Evolutionary conservation across 1,284 basidiomycete species (phyloP), one percentile per base, ranked within the genome.

Genomic region (Apiotrichum gamsii): DNA sequence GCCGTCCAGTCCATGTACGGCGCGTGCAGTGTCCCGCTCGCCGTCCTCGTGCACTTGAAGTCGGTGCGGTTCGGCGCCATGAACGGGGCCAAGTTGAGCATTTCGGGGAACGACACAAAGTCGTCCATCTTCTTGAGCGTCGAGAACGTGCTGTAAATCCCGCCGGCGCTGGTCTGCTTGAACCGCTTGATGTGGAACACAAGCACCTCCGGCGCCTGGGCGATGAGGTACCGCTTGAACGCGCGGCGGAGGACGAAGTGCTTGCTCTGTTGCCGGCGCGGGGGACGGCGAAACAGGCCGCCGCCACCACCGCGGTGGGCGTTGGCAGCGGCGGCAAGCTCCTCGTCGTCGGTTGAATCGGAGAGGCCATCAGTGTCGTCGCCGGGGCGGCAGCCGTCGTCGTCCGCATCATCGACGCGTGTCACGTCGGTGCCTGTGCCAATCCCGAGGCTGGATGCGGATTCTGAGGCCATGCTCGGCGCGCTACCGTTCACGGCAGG

Each of bases 161-260:
- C 25, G 38, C 50, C 55, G 2, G 50, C 47, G 13, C 55, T 50
- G 9, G 75, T 73, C 68, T 90, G 87, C 69, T 93, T 88, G 75
- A 96, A 96, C 28, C 91, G 80, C 74, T 95, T 96, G 42, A 95
- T 78, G 60, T 96, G 91, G 52, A 96, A 81, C 44, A 94, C 87
- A 49, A 96, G 80, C 24, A 95, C 80, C 0, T 89, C 88, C 0
- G 91, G 91, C 1, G 88, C 84, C 1, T 79, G 80, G 5, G 85
- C 81, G 61, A 96, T 87, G 51, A 96, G 81, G 70, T 94, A 96
- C 8, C 91, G 84, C 72, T 96, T 96, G 74, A 88, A 90, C 14
- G 90, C 90, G 8, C 86, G 78, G 2, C 87, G 81, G 65, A 85
- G 77, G 41, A 94, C 76, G 47, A 83, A 69, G 55, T 68, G 66